Evolutionary conservation across 2,329 filamentous ascomycete species (phyloP), one percentile per base, ranked within the genome.

Genomic region (Tolypocladium capitatum): DNA sequence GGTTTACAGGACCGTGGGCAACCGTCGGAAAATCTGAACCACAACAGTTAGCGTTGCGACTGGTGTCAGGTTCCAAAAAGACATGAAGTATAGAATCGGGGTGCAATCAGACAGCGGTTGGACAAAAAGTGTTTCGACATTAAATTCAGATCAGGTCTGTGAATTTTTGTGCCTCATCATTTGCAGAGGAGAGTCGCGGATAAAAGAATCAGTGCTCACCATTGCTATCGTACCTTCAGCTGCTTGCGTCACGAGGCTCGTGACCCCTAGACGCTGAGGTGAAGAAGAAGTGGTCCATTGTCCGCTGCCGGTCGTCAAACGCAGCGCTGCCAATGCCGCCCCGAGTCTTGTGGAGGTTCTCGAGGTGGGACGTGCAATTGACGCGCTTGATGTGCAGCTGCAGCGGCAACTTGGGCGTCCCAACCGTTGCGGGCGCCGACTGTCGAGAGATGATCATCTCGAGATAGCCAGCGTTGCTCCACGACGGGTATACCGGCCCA

Each of bases 231-330:
- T 32, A 38, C 6, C 38, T 47, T 13, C 46, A 44, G 40, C 38
- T 10, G 9, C 16, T 5, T 24, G 38, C 21, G 11, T 18, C 38
- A 5, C 38, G 27, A 6, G 38, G 24, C 9, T 42, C 18, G 24
- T 11, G 16, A 9, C 24, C 38, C 38, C 31, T 51, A 40, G 56
- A 47, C 10, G 49, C 35, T 2, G 53, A 53, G 36, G 81, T 81
- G 64, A 95, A 90, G 64, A 95, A 90, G 68, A 92, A 95, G 0
- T 76, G 75, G 42, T 86, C 80, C 56, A 96, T 76, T 18, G 76
- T 87, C 58, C 76, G 81, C 63, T 95, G 90, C 43, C 74, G 80
- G 11, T 77, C 73, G 61, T 96, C 89, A 60, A 86, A 82, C 48
- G 75, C 74, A 35, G 84, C 75, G 56, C 84, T 92, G 47, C 88